These are phyloP conservation scores for Dendrobium catenatum DNA, from an alignment of 106 monocot species.

Conservation along the genomic window DNA sequence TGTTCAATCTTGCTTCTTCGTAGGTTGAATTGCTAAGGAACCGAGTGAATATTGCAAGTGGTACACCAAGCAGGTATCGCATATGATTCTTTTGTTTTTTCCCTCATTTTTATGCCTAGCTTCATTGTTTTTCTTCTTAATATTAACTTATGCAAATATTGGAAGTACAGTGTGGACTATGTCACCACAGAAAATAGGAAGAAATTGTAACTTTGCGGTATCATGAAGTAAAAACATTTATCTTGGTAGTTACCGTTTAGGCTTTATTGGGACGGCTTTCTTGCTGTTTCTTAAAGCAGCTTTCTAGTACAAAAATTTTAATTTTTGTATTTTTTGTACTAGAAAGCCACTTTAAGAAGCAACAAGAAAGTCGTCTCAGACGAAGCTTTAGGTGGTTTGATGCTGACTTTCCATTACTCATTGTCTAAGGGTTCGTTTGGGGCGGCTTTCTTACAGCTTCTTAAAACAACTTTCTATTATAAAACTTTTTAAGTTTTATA, in stretches of 20 bases:
- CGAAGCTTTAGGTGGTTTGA: too few species aligned
- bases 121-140: neutral
- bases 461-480: too few species aligned
- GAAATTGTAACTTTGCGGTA: neutral
- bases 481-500: too few species aligned
- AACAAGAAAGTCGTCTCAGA: too few species aligned
- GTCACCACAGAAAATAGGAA: neutral
- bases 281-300: too few species aligned
- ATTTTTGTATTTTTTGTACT: too few species aligned
- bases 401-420: neutral
- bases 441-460: too few species aligned
- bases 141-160: neutral
- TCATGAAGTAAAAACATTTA: neutral
- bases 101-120: neutral
- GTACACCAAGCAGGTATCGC: conserved; percentile 85
- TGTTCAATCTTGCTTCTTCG: neutral
- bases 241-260: neutral
- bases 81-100: too few species aligned
- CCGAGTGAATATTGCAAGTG: conserved; percentile 87
- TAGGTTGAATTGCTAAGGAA: conserved; percentile 50
- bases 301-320: too few species aligned
- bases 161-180: neutral
- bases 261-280: too few species aligned
- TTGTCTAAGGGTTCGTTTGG: too few species aligned
- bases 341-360: too few species aligned